Conservation (phyloP, 2,329 filamentous ascomycete species). For the Colletotrichum agaves region DNA sequence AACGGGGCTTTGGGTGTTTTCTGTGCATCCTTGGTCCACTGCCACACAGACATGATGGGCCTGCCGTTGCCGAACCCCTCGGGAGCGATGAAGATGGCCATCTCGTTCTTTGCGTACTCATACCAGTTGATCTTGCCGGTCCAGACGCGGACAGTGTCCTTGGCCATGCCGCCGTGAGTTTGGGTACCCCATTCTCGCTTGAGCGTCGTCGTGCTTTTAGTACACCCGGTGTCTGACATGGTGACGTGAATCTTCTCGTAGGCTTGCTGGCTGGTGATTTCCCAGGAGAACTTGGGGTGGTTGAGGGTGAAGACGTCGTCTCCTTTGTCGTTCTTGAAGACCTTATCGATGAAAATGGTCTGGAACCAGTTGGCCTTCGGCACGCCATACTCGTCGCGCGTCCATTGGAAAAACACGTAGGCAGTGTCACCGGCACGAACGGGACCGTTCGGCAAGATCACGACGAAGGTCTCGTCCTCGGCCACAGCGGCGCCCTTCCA, state of each 20-base stretch:
- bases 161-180: background rate
- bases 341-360: background rate
- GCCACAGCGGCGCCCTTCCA: background rate
- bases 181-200: background rate
- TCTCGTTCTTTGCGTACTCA: background rate
- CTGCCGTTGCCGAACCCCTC: conserved; percentile 6
- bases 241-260: background rate
- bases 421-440: conserved; percentile 13
- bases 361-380: conserved; percentile 14
- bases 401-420: conserved; percentile 21
- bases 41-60: conserved; percentile 3
- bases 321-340: background rate
- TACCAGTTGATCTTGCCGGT: conserved; percentile 13
- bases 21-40: background rate
- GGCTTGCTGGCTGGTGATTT: conserved; percentile 1
- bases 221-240: background rate
- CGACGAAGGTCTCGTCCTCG: conserved; percentile 6
- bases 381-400: background rate
- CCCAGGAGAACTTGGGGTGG: background rate
- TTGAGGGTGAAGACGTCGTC: conserved; percentile 15
- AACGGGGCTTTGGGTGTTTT: background rate
- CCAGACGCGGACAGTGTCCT: background rate
- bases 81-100: conserved; percentile 1
- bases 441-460: conserved; percentile 5
- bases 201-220: background rate